A percentile compares a stretch with the other conserved stretches of the same genome.
phyloP scores from a whole-genome alignment of 2,329 filamentous ascomycete species.

The Aureobasidium melanogenum region DNA sequence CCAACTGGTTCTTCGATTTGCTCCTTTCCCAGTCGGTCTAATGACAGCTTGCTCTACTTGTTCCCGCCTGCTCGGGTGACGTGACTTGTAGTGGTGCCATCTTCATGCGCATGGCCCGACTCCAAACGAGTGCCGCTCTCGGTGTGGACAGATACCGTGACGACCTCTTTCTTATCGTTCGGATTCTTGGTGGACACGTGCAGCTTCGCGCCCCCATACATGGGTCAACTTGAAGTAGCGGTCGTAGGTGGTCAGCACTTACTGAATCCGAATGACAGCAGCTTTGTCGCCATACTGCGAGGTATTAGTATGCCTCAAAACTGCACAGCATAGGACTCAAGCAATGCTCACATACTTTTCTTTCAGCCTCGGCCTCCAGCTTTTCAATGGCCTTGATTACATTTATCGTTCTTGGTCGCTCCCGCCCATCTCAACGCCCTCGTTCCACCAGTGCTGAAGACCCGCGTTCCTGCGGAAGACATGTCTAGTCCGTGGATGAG shows the following conservation, averaged over 20 bases:
- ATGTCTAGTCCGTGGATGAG: neutral
- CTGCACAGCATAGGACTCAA: neutral
- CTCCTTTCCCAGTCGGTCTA: neutral
- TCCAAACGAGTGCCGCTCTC: conserved; percentile 6
- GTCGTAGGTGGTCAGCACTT: neutral
- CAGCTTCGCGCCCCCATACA: conserved; percentile 4
- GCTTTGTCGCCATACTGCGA: conserved; percentile 3
- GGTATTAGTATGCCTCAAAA: neutral
- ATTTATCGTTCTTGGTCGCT: conserved; percentile 1
- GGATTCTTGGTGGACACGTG: conserved; percentile 12
- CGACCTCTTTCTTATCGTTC: conserved; percentile 11
- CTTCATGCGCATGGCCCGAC: conserved; percentile 3
- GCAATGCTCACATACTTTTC: neutral
- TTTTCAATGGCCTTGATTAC: neutral
- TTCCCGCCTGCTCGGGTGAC: neutral
- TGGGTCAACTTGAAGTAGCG: neutral
- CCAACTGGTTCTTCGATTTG: neutral
- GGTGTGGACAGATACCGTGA: conserved; percentile 10
- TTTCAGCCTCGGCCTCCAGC: neutral
- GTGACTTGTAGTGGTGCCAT: conserved; percentile 7
- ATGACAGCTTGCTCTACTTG: neutral
- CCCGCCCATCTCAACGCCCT: conserved; percentile 5
- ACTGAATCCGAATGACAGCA: neutral
- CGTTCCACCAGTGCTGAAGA: neutral
- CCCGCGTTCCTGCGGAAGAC: neutral